Evolutionary conservation across 2,329 filamentous ascomycete species (phyloP), one percentile per base, ranked within the genome.

Genomic region (Zymoseptoria pseudotritici): DNA sequence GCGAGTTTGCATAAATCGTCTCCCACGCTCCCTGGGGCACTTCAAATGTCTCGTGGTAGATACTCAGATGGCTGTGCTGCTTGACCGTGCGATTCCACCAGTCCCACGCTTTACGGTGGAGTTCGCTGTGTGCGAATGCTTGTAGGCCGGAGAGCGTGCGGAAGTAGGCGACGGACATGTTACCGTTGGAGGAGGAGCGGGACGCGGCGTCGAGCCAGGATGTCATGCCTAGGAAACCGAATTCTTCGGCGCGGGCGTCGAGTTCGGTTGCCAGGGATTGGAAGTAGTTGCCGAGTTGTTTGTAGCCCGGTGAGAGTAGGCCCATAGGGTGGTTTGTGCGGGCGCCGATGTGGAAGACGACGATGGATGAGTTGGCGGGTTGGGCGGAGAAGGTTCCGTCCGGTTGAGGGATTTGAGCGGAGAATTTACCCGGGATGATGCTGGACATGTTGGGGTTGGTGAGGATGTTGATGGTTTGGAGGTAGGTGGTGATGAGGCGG

Each of bases 41-140:
- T 24, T 75, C 71, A 63, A 80, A 84, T 0, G 78, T 76, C 75
- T 85, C 83, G 66, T 86, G 83, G 61, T 75, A 84, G 63, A 84
- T 79, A 4, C 76, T 76, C 22, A 84, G 65, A 62, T 82, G 74
- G 24, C 67, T 65, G 50, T 72, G 62, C 24, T 75, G 66, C 52
- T 73, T 72, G 36, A 60, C 53, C 6, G 67, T 69, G 55, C 67
- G 69, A 57, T 76, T 74, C 69, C 77, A 82, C 77, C 78, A 83
- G 53, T 79, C 75, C 81, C 80, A 82, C 0, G 70, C 77, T 46
- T 75, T 69, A 11, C 77, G 75, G 66, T 85, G 83, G 8, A 78
- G 58, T 6, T 73, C 66, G 53, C 75, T 75, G 56, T 83, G 78
- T 1, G 83, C 82, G 63, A 82, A 85, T 17, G 69, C 71, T 66